These are phyloP conservation scores for Lachancea quebecensis DNA, from an alignment of 805 yeast species.

Conservation along the genomic window DNA sequence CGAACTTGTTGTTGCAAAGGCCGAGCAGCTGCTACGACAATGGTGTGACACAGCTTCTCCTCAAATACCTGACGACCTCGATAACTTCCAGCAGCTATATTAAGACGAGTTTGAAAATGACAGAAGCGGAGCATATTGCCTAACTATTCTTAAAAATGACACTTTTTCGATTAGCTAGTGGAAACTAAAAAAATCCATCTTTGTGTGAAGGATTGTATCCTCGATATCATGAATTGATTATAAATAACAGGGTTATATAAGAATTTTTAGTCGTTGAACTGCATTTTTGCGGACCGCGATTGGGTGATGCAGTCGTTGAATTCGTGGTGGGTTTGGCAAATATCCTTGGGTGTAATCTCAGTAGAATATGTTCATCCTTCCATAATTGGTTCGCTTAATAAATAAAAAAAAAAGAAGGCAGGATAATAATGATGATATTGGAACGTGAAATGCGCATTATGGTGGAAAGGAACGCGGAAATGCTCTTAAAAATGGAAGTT, in stretches of 20 bases:
- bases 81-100: constrained; percentile 5
- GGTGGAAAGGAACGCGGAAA: not conserved
- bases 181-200: no score
- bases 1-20: constrained; percentile 8
- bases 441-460: not conserved
- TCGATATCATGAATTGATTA: constrained; percentile 8
- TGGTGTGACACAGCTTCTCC: constrained; percentile 31
- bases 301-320: not conserved
- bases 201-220: not conserved
- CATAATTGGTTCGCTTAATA: not conserved
- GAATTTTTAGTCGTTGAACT: constrained; percentile 3
- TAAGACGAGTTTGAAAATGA: no score
- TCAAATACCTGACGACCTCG: constrained; percentile 34
- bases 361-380: constrained; percentile 4
- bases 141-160: no score
- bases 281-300: not conserved
- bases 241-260: constrained; percentile 8
- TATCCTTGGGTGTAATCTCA: not conserved
- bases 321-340: not conserved
- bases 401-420: constrained; percentile 3
- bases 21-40: constrained; percentile 12
- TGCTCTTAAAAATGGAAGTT: not conserved
- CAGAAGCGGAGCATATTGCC: no score
- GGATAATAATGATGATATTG: not conserved
- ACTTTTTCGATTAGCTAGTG: no score